Base-by-base conservation (phyloP, 2,329 filamentous ascomycete genomes). In the Fusarium begoniae region DNA sequence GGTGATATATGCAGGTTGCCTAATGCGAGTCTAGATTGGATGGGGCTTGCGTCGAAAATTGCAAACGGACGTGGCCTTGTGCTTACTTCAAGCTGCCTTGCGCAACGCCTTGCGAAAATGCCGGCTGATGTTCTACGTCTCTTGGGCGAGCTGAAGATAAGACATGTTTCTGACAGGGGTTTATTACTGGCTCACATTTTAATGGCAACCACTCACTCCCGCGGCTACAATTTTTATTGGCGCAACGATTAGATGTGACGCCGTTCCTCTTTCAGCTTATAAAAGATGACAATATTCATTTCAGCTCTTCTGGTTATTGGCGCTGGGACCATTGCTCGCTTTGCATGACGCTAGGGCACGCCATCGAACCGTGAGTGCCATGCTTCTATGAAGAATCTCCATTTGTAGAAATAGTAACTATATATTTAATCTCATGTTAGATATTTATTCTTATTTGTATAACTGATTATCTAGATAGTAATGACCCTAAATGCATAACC, bases 321-420 rank as follows among this genome's bases (percentile, higher is more conserved):
- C 14, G 4, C 20, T 17, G 7, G 9, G 22, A 17, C 14, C 5
- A 44, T 44, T n/a, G n/a, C n/a, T 18, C 15, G 11, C 17, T 26
- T 4, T 20, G 10, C 6, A 8, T 26, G 8, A 28, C 28, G 28
- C 8, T 8, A 4, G 45, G 10, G 20, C 26, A n/a, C 4, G 0
- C 11, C 4, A n/a, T 22, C 7, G 9, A 22, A 17, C 20, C 6
- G 20, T 14, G 3, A 48, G 8, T 8, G 4, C 9, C 10, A 3
- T 30, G 14, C 4, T 30, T 22, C 9, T 30, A 22, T 4, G 1
- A 6, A 30, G 13, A 17, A 1, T 30, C 26, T 6, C 20, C 0
- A 6, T 30, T 8, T 30, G 3, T 1, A 12, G 13, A 30, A 28
- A 28, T 28, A 28, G 28, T 3, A 28, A 28, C 28, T 28, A 28